These are phyloP conservation scores for Salix exigua DNA, from an alignment of 345 rosid species.

Conservation along the genomic window DNA sequence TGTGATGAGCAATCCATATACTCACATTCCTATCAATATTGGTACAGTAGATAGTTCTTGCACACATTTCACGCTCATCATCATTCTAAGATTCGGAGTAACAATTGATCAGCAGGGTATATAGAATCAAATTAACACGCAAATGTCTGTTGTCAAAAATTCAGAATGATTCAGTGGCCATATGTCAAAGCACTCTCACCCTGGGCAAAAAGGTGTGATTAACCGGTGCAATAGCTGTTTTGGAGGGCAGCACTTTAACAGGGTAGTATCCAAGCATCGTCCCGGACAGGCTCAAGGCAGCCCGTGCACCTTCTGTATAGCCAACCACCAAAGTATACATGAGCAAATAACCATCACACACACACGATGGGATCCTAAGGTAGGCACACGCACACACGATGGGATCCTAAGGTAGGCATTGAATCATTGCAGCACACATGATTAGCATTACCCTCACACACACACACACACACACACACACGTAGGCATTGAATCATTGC, in stretches of 20 bases:
- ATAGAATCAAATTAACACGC: neutral
- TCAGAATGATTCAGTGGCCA: neutral
- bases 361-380: too few relatives aligned
- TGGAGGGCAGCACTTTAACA: conserved; percentile 90
- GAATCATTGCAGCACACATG: too few relatives aligned
- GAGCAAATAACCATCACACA: neutral
- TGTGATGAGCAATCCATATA: neutral
- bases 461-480: conserved; percentile 1
- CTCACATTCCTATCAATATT: conserved; percentile 90
- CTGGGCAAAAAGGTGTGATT: conserved; percentile 94
- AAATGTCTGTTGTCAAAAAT: neutral
- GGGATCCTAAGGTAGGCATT: too few relatives aligned
- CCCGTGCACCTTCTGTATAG: conserved; percentile 72
- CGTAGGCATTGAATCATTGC: too few relatives aligned
- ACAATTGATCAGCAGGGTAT: conserved; percentile 9
- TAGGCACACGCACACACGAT: too few relatives aligned
- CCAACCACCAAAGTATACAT: neutral
- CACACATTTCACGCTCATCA: conserved; percentile 98
- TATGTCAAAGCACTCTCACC: conserved; percentile 41
- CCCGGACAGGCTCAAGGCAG: conserved; percentile 84
- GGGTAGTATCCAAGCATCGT: conserved; percentile 93
- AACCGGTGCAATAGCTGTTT: conserved; percentile 99
- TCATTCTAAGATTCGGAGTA: conserved; percentile 55
- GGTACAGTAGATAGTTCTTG: conserved; percentile 94
- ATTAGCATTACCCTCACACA: too few relatives aligned